Conservation (phyloP, 2,329 filamentous ascomycete species). For the Fusarium armeniacum region DNA sequence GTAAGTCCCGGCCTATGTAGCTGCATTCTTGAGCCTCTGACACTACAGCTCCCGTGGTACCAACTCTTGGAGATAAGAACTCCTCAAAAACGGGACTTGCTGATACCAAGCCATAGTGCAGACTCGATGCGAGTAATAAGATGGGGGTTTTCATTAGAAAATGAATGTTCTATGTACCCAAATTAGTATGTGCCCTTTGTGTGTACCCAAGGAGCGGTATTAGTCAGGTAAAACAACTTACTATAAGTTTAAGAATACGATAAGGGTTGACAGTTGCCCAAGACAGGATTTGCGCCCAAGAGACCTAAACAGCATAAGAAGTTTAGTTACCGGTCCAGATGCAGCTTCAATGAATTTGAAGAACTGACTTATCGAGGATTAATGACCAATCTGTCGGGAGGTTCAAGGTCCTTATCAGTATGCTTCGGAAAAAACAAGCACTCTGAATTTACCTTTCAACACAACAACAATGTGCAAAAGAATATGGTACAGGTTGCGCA, state of each 20-base stretch:
- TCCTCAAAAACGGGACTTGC: constrained; percentile 33
- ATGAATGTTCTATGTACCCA: background rate
- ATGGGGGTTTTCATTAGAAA: constrained; percentile 18
- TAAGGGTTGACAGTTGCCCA: background rate
- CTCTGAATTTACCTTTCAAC: background rate
- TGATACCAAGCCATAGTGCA: constrained; percentile 23
- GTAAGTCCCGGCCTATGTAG: constrained; percentile 73
- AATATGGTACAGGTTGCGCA: background rate
- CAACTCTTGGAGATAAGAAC: constrained; percentile 27
- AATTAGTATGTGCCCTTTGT: constrained; percentile 10
- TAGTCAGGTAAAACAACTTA: constrained; percentile 1
- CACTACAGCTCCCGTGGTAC: constrained; percentile 73
- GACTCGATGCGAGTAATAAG: constrained; percentile 28
- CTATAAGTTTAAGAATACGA: background rate
- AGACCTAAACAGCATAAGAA: background rate
- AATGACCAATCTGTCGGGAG: background rate
- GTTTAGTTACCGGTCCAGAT: background rate
- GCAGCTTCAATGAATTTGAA: background rate
- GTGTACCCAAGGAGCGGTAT: background rate
- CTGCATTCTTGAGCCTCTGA: constrained; percentile 79
- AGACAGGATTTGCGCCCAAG: background rate
- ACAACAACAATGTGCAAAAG: background rate
- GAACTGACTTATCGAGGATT: background rate
- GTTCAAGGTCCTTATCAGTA: constrained; percentile 2
- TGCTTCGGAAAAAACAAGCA: background rate